Conservation (phyloP, 768 basidiomycete species). For the Phaeotremella fagi region DNA sequence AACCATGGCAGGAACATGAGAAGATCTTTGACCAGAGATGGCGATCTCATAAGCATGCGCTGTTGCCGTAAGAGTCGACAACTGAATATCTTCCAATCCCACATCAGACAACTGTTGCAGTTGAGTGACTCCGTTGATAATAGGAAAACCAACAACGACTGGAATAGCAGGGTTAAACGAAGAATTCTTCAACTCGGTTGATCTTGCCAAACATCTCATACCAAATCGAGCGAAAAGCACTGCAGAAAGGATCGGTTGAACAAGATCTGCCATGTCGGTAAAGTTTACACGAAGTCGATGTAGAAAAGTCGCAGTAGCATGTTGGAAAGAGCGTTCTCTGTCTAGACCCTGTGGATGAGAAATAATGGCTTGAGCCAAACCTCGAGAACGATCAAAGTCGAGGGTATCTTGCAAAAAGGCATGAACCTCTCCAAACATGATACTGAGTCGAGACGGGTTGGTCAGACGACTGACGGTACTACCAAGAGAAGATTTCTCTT, state of each 20-base stretch:
- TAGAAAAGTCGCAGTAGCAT: slow-evolving; percentile 70
- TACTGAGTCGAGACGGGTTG: slow-evolving; percentile 35
- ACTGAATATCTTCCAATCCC: slow-evolving; percentile 11
- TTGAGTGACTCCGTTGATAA: background rate
- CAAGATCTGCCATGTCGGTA: slow-evolving; percentile 66
- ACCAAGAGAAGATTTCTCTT: slow-evolving; percentile 16
- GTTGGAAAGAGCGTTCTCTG: slow-evolving; percentile 70
- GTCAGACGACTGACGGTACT: slow-evolving; percentile 12
- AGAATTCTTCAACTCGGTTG: slow-evolving; percentile 3
- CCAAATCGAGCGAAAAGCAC: slow-evolving; percentile 68
- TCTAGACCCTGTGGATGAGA: slow-evolving; percentile 33
- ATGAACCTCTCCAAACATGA: slow-evolving; percentile 54
- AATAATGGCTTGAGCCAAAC: slow-evolving; percentile 49
- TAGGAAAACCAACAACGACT: slow-evolving; percentile 12
- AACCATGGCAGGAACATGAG: slow-evolving; percentile 43
- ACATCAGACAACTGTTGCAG: background rate
- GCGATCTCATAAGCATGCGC: slow-evolving; percentile 8
- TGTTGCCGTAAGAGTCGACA: slow-evolving; percentile 18
- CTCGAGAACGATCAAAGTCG: slow-evolving; percentile 55
- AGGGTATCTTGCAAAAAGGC: slow-evolving; percentile 66
- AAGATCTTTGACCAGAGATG: slow-evolving; percentile 7
- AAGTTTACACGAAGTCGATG: slow-evolving; percentile 68
- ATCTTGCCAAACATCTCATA: slow-evolving; percentile 55
- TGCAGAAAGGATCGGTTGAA: slow-evolving; percentile 61
- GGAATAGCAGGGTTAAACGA: slow-evolving; percentile 2